A percentile compares a stretch with the other conserved stretches of the same genome.
phyloP scores from a whole-genome alignment of 2,329 filamentous ascomycete genomes.

The Lasiodiplodia sp. region DNA sequence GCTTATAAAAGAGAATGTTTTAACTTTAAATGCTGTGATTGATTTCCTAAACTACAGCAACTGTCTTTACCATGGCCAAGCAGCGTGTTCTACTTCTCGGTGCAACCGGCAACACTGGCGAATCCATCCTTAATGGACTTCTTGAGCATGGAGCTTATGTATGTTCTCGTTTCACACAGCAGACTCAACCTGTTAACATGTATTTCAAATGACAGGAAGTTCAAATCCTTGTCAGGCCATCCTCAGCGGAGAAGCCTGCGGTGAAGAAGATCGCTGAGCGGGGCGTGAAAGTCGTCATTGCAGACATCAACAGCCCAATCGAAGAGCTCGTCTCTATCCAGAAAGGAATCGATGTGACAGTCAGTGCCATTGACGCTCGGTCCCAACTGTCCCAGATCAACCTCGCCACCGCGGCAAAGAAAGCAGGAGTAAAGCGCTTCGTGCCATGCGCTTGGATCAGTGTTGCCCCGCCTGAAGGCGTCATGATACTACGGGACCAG shows the following conservation, averaged over 20 bases:
- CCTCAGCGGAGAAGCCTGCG: conserved; percentile 6
- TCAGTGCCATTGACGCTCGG: background rate
- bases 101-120: conserved; percentile 5
- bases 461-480: conserved; percentile 52
- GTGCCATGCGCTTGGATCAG: conserved; percentile 45
- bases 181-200: background rate
- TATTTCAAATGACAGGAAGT: background rate
- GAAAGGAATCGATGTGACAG: background rate
- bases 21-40: too few species aligned
- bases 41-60: background rate
- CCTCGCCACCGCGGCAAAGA: conserved; percentile 36
- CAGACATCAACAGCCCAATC: background rate
- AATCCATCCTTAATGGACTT: conserved; percentile 13
- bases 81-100: conserved; percentile 10
- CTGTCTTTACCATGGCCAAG: background rate
- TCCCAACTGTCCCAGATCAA: background rate
- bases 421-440: conserved; percentile 43
- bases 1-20: too few species aligned
- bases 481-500: conserved; percentile 52
- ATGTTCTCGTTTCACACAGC: background rate
- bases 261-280: conserved; percentile 16
- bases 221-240: conserved; percentile 3
- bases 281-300: conserved; percentile 10
- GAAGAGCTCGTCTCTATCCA: conserved; percentile 1
- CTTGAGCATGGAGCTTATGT: conserved; percentile 8